Percentiles rank a stretch among this genome's conserved stretches.
phyloP scores from a whole-genome alignment of 441 rosid genomes.

The Pelargonium myrrhifolium region DNA sequence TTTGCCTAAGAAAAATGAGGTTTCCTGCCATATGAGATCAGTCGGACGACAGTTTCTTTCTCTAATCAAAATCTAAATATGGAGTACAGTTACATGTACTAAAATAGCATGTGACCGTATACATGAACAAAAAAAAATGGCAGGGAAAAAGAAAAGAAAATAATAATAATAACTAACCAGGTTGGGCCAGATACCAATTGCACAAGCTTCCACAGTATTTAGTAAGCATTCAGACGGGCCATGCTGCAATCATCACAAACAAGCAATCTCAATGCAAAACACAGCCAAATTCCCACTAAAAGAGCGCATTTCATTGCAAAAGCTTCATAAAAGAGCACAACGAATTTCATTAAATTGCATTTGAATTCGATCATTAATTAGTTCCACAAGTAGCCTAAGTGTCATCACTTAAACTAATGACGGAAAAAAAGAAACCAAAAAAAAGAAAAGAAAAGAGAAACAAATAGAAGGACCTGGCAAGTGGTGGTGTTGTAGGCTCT shows the following conservation, averaged over 20 bases:
- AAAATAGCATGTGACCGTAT: background rate
- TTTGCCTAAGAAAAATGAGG: too few relatives aligned
- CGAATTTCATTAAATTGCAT: background rate
- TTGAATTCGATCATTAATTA: too few relatives aligned
- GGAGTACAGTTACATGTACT: too few relatives aligned
- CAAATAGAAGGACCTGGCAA: slow-evolving; percentile 57
- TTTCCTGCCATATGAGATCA: too few relatives aligned
- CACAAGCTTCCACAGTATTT: slow-evolving; percentile 88
- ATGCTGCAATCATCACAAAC: slow-evolving; percentile 43
- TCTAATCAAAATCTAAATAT: too few relatives aligned
- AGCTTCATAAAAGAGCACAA: background rate
- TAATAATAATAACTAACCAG: slow-evolving; percentile 35
- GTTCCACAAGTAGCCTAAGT: too few relatives aligned
- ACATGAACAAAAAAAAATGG: background rate
- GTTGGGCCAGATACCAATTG: slow-evolving; percentile 62
- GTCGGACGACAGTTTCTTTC: too few relatives aligned
- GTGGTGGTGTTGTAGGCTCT: slow-evolving; percentile 39
- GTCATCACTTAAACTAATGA: too few relatives aligned
- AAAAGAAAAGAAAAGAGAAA: background rate
- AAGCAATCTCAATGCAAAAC: background rate
- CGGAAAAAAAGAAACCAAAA: too few relatives aligned
- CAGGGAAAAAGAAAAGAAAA: background rate
- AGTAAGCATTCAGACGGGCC: slow-evolving; percentile 72
- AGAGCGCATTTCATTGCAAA: background rate
- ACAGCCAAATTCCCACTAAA: background rate